Evolutionary conservation across 345 rosid species (phyloP).

Genomic region (Mallotus nudiflorus): DNA sequence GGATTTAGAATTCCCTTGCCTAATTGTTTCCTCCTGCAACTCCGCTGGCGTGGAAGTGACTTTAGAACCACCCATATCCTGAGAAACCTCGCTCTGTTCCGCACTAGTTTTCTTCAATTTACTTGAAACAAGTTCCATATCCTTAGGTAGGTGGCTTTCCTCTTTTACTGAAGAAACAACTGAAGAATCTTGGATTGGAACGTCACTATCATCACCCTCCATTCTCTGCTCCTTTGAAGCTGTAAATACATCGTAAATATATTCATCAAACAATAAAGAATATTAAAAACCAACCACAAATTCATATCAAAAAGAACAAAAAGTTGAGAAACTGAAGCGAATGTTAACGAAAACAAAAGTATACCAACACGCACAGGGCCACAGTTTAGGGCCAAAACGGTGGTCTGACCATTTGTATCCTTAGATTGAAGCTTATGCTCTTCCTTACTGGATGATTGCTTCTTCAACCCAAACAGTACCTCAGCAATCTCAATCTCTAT

Average conservation of each 20-base stretch:
- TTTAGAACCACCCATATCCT: slow-evolving; percentile 16
- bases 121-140: slow-evolving; percentile 18
- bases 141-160: slow-evolving; percentile 17
- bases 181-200: slow-evolving; percentile 14
- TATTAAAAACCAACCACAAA: not conserved
- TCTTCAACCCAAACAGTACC: slow-evolving; percentile 52
- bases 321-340: too few relatives aligned
- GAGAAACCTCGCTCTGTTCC: not conserved
- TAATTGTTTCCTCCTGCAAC: slow-evolving; percentile 20
- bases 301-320: not conserved
- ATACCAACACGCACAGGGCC: not conserved
- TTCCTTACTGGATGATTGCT: slow-evolving; percentile 33
- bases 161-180: slow-evolving; percentile 15
- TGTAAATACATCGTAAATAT: slow-evolving; percentile 18
- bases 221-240: slow-evolving; percentile 32
- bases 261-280: not conserved
- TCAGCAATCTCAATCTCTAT: slow-evolving; percentile 70
- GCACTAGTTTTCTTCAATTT: slow-evolving; percentile 6
- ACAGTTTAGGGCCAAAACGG: slow-evolving; percentile 9
- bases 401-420: slow-evolving; percentile 16
- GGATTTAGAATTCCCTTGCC: slow-evolving; percentile 25
- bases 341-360: too few relatives aligned
- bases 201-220: slow-evolving; percentile 25
- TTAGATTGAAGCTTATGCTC: slow-evolving; percentile 22
- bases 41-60: not conserved